A percentile compares a stretch with the other conserved stretches of the same genome.
Conservation (phyloP, 257 asterid genomes). For the Scutellaria minor region DNA sequence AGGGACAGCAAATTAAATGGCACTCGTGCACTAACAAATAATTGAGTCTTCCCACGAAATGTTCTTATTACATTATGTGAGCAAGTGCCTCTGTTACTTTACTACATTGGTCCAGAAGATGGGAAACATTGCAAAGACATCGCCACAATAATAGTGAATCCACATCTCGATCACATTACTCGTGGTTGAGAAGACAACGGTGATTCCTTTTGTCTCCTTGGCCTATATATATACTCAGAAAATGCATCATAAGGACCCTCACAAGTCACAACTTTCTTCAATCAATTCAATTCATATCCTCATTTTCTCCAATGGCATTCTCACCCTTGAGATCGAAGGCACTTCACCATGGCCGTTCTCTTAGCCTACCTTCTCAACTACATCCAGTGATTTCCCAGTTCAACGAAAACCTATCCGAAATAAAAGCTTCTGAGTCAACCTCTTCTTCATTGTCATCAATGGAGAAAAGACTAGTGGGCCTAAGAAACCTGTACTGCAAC, state of each 20-base stretch:
- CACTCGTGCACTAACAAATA: constrained; percentile 9
- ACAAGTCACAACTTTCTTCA: constrained; percentile 28
- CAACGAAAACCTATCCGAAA: constrained; percentile 32
- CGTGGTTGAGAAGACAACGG: not conserved
- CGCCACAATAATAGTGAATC: constrained; percentile 12
- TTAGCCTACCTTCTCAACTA: constrained; percentile 46
- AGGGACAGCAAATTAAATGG: not conserved
- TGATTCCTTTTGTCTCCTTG: constrained; percentile 20
- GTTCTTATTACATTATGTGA: not conserved
- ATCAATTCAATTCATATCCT: not conserved
- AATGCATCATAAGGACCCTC: not conserved
- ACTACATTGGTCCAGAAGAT: not conserved
- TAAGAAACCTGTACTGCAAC: constrained; percentile 34
- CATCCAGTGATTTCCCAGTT: constrained; percentile 39
- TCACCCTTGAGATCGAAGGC: constrained; percentile 50
- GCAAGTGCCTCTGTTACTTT: constrained; percentile 10
- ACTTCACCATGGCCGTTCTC: constrained; percentile 45
- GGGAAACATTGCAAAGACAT: constrained; percentile 36
- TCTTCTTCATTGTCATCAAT: constrained; percentile 31
- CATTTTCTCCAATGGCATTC: constrained; percentile 35
- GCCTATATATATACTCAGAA: constrained; percentile 3
- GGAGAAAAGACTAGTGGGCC: constrained; percentile 24
- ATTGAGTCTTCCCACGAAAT: not conserved
- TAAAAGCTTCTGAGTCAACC: constrained; percentile 34
- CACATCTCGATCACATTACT: constrained; percentile 25